Conservation (phyloP, 345 rosid genomes). For the Populus ilicifolia region DNA sequence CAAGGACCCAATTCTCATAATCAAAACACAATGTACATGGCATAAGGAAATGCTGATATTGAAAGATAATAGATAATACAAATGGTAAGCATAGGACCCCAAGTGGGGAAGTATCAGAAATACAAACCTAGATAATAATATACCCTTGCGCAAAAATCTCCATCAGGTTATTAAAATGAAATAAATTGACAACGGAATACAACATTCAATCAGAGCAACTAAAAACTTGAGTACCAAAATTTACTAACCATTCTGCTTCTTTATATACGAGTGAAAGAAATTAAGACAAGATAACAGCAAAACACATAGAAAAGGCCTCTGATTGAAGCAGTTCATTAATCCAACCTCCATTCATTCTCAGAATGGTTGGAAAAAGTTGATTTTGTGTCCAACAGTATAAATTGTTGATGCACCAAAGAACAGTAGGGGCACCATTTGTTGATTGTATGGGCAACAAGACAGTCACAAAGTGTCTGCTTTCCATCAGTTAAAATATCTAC, state of each 20-base stretch:
- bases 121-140: background rate
- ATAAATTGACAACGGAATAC: slow-evolving; percentile 18
- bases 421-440: slow-evolving; percentile 30
- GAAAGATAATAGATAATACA: too few relatives aligned
- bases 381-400: slow-evolving; percentile 20
- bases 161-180: slow-evolving; percentile 1
- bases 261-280: slow-evolving; percentile 15
- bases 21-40: too few relatives aligned
- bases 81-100: too few relatives aligned
- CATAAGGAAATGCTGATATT: too few relatives aligned
- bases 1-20: too few relatives aligned
- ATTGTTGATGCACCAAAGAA: slow-evolving; percentile 29
- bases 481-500: slow-evolving; percentile 56
- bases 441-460: slow-evolving; percentile 28
- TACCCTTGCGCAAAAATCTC: background rate
- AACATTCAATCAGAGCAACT: slow-evolving; percentile 15
- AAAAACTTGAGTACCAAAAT: slow-evolving; percentile 28
- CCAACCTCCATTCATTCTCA: slow-evolving; percentile 20
- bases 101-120: background rate
- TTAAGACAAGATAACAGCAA: slow-evolving; percentile 32
- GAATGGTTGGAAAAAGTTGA: slow-evolving; percentile 16
- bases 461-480: slow-evolving; percentile 33
- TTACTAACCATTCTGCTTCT: slow-evolving; percentile 30
- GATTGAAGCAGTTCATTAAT: slow-evolving; percentile 30
- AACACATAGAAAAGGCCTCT: slow-evolving; percentile 38